Evolutionary conservation across 192 early-diverging fungal species (phyloP).

Genomic region (Coemansia sp.): DNA sequence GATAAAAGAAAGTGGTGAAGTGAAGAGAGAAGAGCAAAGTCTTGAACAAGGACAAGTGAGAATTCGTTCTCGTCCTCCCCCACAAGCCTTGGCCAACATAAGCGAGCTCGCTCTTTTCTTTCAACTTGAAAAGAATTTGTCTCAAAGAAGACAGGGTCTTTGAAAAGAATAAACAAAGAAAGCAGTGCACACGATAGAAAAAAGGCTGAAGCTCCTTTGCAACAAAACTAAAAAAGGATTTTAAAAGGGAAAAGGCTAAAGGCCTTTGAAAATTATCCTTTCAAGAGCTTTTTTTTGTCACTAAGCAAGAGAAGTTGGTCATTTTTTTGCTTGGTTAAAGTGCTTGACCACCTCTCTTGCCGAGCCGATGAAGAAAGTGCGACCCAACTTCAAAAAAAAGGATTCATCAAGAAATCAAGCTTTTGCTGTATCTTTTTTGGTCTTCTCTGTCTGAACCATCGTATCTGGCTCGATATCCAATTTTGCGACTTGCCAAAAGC

Average conservation of each 20-base stretch:
- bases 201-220: neutral
- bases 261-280: neutral
- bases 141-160: neutral
- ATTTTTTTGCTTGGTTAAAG: neutral
- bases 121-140: slow-evolving; percentile 3
- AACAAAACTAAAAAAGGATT: neutral
- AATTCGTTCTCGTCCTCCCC: neutral
- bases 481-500: too few relatives aligned
- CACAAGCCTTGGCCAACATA: neutral
- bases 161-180: neutral
- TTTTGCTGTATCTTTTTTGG: too few relatives aligned
- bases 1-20: neutral
- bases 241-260: neutral
- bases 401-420: too few relatives aligned
- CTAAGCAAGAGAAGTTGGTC: neutral
- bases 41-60: slow-evolving; percentile 9
- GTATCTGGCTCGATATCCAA: too few relatives aligned
- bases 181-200: neutral
- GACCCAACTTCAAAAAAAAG: neutral
- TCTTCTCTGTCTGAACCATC: too few relatives aligned
- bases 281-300: neutral
- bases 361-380: neutral
- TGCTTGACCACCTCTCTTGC: neutral
- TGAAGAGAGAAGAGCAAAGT: slow-evolving; percentile 5
- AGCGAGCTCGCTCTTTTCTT: slow-evolving; percentile 5